Percentiles rank a stretch among this genome's conserved stretches.
phyloP scores from a whole-genome alignment of 2,329 filamentous ascomycete genomes.

The Phialemoniopsis sp. region DNA sequence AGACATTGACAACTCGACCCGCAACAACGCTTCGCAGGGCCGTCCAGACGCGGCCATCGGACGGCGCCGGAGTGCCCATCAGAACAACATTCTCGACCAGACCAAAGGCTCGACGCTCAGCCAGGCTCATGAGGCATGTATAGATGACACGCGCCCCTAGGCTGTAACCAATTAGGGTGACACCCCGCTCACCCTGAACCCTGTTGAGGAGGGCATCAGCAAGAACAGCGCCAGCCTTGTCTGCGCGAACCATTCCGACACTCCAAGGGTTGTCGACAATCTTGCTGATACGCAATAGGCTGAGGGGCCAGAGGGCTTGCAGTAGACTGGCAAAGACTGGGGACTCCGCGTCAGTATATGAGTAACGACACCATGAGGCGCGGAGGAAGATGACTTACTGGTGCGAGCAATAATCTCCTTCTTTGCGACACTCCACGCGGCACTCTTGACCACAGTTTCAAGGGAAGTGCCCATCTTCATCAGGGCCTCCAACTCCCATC shows the following conservation, averaged over 20 bases:
- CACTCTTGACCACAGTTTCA: constrained; percentile 70
- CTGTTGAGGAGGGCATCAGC: constrained; percentile 80
- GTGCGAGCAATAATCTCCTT: constrained; percentile 40
- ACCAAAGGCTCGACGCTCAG: constrained; percentile 78
- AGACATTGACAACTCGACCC: constrained; percentile 86
- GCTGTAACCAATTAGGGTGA: constrained; percentile 79
- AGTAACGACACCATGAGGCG: too few species aligned
- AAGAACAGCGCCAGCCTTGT: constrained; percentile 67
- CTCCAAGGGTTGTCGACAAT: constrained; percentile 81
- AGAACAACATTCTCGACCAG: constrained; percentile 81
- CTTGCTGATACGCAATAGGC: constrained; percentile 63
- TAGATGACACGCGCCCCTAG: constrained; percentile 82
- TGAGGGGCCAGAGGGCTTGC: constrained; percentile 56
- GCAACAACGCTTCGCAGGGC: constrained; percentile 73
- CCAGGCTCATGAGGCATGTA: constrained; percentile 73
- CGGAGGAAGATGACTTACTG: constrained; percentile 31
- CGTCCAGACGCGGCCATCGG: constrained; percentile 69
- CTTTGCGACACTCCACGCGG: constrained; percentile 72
- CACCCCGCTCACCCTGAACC: constrained; percentile 75
- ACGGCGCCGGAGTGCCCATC: constrained; percentile 77
- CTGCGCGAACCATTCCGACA: constrained; percentile 69
- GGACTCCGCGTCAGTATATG: constrained; percentile 11
- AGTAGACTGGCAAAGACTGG: constrained; percentile 53
- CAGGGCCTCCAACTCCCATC: constrained; percentile 78
- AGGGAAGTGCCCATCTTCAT: constrained; percentile 75